Evolutionary conservation across 139 green algal genomes (phyloP).

Genomic region (Monoraphidium neglectum): DNA sequence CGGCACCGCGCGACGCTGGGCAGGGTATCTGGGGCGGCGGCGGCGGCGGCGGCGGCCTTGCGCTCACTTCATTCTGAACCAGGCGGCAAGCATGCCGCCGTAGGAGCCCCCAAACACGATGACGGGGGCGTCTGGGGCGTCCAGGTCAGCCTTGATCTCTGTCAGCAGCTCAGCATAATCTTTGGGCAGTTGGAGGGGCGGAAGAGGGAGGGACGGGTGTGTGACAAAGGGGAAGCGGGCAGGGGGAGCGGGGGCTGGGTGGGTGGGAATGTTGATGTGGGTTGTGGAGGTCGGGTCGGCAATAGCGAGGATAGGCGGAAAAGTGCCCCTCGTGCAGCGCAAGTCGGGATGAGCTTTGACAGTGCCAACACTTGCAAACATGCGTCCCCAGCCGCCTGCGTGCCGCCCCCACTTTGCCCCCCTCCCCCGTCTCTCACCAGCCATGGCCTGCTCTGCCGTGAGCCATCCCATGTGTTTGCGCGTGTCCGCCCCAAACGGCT

Average conservation of each 20-base stretch:
- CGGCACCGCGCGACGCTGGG: too few relatives aligned
- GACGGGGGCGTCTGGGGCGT: slow-evolving; percentile 44
- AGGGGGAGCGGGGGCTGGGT: too few relatives aligned
- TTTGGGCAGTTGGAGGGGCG: background rate
- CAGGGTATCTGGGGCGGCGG: background rate
- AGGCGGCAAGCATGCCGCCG: slow-evolving; percentile 84
- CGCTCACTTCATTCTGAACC: slow-evolving; percentile 45
- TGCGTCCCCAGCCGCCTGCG: background rate
- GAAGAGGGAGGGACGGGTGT: background rate
- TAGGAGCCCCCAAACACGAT: slow-evolving; percentile 88
- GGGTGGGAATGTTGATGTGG: too few relatives aligned
- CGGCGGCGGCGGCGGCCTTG: background rate
- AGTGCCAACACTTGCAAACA: too few relatives aligned
- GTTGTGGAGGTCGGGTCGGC: too few relatives aligned
- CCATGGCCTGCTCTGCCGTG: slow-evolving; percentile 79
- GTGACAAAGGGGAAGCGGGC: background rate
- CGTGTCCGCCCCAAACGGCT: slow-evolving; percentile 53
- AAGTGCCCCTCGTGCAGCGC: too few relatives aligned
- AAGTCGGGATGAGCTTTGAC: too few relatives aligned
- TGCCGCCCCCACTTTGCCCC: background rate
- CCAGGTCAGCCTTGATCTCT: slow-evolving; percentile 45
- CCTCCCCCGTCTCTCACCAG: slow-evolving; percentile 19
- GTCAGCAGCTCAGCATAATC: slow-evolving; percentile 76
- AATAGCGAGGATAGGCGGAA: too few relatives aligned
- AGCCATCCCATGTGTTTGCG: slow-evolving; percentile 63